Evolutionary conservation across 805 yeast species (phyloP), one percentile per base, ranked within the genome.

Genomic region (Grigorovia humatica): DNA sequence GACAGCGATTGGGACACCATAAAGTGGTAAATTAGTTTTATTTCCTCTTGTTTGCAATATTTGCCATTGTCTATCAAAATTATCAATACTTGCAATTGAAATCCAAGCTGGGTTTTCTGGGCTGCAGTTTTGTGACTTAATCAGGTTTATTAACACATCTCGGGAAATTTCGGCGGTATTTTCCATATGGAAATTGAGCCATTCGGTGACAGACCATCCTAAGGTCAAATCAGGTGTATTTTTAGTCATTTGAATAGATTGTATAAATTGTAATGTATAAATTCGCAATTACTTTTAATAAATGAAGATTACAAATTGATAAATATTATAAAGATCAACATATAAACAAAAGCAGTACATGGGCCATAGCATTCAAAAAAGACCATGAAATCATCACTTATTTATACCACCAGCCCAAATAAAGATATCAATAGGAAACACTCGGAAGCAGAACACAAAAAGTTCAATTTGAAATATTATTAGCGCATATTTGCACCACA

Each of bases 1-100:
- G 46, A 91, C 80, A 15, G 96, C 99, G 46, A 88, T 78, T 1
- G 99, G 99, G 2, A 93, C 98, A 67, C 98, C 98, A 63, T 82
- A 91, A 29, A 91, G 75, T 15, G 88, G 87, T 44, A 86, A 69
- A 0, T 64, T 53, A n/a, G 62, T 56, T 60, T 79, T 83, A 63
- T 80, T 65, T 19, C 77, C 69, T 61, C 76, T 78, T 15, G 86
- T 76, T 62, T 83, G 88, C 46, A 90, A 71, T 42, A 81, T 78
- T 48, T 75, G 75, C 89, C 96, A 88, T 69, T 91, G 98, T 57
- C 82, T 85, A 43, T 64, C 59, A 48, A 91, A 68, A 57, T 79
- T 78, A n/a, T 79, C 83, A 30, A 70, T 69, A 3, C 85, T 63
- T 2, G 85, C 84, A 20, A 88, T 65, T 4, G 95, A 81, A 61